These are phyloP conservation scores for Diutina neorugosa DNA, from an alignment of 1,139 yeast species.

Conservation along the genomic window DNA sequence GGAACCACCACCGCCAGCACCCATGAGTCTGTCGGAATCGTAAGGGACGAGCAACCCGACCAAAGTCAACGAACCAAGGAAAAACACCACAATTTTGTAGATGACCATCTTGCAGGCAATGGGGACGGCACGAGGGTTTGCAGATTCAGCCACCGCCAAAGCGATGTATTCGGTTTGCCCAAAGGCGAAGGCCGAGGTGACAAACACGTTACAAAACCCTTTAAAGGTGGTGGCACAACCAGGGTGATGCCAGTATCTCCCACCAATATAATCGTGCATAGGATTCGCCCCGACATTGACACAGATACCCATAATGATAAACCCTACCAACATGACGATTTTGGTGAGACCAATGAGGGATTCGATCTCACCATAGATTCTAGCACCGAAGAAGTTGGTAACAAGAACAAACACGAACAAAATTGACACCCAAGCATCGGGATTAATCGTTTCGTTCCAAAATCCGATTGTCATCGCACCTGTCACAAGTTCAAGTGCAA, in stretches of 20 bases:
- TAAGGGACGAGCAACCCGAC: conserved; percentile 35
- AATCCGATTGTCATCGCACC: conserved; percentile 53
- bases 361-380: conserved; percentile 36
- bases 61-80: conserved; percentile 29
- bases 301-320: conserved; percentile 26
- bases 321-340: conserved; percentile 31
- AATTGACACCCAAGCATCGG: conserved; percentile 33
- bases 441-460: conserved; percentile 26
- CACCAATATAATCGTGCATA: conserved; percentile 13
- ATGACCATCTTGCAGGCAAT: conserved; percentile 33
- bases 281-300: conserved; percentile 35
- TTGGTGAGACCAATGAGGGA: conserved; percentile 28
- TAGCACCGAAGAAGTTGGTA: conserved; percentile 33
- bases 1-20: conserved; percentile 25
- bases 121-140: conserved; percentile 33
- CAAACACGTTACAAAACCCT: conserved; percentile 31
- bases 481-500: conserved; percentile 68
- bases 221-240: conserved; percentile 30
- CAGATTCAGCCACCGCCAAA: conserved; percentile 35
- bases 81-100: conserved; percentile 24
- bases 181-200: conserved; percentile 32
- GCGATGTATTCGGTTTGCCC: conserved; percentile 31
- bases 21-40: conserved; percentile 27
- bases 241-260: conserved; percentile 45
- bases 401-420: conserved; percentile 23